These are phyloP conservation scores for Smallanthus sonchifolius DNA, from an alignment of 129 eudicot genomes.

Conservation along the genomic window DNA sequence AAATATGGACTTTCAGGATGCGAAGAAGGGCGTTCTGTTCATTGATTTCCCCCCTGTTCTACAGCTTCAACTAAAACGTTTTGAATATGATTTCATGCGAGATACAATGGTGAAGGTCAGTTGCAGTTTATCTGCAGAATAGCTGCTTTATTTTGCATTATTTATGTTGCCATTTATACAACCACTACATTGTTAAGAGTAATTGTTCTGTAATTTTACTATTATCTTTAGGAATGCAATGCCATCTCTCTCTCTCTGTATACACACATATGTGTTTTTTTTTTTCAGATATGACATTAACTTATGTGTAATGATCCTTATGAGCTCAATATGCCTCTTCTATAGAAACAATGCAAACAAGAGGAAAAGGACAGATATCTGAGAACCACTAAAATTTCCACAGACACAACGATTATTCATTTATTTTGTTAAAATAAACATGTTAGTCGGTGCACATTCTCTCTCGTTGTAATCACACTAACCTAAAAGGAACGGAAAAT, in stretches of 20 bases:
- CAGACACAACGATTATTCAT: not conserved
- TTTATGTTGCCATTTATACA: not conserved
- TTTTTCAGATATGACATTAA: not conserved
- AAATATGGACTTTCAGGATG: conserved; percentile 61
- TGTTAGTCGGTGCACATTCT: not conserved
- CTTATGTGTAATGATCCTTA: not conserved
- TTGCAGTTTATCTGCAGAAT: conserved; percentile 5
- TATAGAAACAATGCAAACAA: not conserved
- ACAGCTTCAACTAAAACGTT: conserved; percentile 87
- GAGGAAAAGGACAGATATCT: not conserved
- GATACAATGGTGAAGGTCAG: conserved; percentile 92
- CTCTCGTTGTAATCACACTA: not conserved
- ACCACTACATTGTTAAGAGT: not conserved
- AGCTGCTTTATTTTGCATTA: not conserved
- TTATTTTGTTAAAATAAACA: not conserved
- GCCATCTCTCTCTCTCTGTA: not conserved
- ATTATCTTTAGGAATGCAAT: conserved; percentile 7
- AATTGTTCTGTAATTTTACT: not conserved
- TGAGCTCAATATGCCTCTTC: not conserved
- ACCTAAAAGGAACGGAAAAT: not conserved
- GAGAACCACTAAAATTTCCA: not conserved
- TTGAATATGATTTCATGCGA: conserved; percentile 89
- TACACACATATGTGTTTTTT: too few species aligned
- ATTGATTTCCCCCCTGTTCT: conserved; percentile 94
- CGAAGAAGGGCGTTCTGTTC: conserved; percentile 86